Evolutionary conservation across 2,329 filamentous ascomycete species (phyloP), one percentile per base, ranked within the genome.

Genomic region (Trichoderma simmonsii): DNA sequence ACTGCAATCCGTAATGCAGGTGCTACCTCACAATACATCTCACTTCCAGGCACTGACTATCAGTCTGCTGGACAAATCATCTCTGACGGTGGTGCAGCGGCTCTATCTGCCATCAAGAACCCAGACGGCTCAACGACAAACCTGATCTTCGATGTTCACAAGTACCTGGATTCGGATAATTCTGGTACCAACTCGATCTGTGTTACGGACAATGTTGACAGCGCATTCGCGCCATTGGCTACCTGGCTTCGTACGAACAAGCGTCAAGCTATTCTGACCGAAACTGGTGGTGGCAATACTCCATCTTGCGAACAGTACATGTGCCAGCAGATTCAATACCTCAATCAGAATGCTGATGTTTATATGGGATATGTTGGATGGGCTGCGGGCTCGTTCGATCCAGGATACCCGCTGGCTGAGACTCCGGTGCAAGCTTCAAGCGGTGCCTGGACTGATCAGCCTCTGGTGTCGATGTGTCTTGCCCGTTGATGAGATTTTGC

Each of bases 1-100:
- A 89, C 85, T 0, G 90, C 88, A 2, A 91, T 92, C 76, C 86
- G 90, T 54, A 77, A 83, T 57, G 85, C 87, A 2, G 89, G 89
- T 26, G 89, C 89, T n/a, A 85, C 64, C 24, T 67, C 64, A 1
- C 80, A 81, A 32, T 87, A 91, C 75, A 85, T 87, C 79, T 90
- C 91, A 74, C 82, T 92, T 24, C 83, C 90, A 0, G 89, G 90
- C 3, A 88, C 83, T 43, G 85, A 86, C 73, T 91, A 84, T 76
- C 85, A 86, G 7, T 83, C 81, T 63, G 85, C 85, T 0, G 82
- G 78, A 28, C 79, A 79, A 12, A 81, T 88, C 61, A 78, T 86
- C 28, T 80, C 80, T 6, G 83, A 80, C 70, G 85, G 85, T 18
- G 85, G 84, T 15, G 86, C 83, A 0, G 84, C 83, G 4, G 85